Evolutionary conservation across 352 stramenopile genomes (phyloP).

Genomic region (Globisporangium alternatum): DNA sequence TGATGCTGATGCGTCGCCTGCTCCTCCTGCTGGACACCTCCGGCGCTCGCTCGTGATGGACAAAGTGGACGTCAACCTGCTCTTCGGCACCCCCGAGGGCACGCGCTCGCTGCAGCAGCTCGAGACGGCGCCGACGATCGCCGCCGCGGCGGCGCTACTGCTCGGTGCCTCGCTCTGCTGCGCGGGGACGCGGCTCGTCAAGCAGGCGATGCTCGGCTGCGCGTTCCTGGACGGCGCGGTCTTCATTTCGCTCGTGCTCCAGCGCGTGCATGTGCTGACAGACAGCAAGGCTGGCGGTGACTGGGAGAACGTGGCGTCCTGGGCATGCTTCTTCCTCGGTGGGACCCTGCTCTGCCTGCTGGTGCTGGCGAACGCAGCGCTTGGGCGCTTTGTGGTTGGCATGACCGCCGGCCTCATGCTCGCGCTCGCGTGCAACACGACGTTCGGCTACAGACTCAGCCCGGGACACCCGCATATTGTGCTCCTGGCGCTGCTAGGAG

Average conservation of each 20-base stretch:
- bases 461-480: conserved; percentile 13
- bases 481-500: background rate
- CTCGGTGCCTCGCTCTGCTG: conserved; percentile 17
- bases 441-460: conserved; percentile 27
- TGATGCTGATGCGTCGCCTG: background rate
- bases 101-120: conserved; percentile 16
- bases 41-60: conserved; percentile 8
- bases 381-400: conserved; percentile 28
- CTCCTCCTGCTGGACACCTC: background rate
- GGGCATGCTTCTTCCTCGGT: conserved; percentile 37
- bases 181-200: conserved; percentile 18
- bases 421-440: conserved; percentile 30
- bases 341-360: conserved; percentile 27
- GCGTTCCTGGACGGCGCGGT: conserved; percentile 27
- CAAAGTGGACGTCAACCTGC: conserved; percentile 17
- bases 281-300: background rate
- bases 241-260: conserved; percentile 17
- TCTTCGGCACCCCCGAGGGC: conserved; percentile 17
- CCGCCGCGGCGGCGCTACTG: conserved; percentile 12
- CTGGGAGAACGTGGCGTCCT: conserved; percentile 31
- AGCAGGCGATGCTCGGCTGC: conserved; percentile 17
- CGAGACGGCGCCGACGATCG: conserved; percentile 22
- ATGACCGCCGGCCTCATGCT: conserved; percentile 31
- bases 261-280: conserved; percentile 11
- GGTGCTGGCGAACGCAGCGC: conserved; percentile 19